phyloP scores from a whole-genome alignment of 257 asterid genomes.

The Solanum pinnatisectum region DNA sequence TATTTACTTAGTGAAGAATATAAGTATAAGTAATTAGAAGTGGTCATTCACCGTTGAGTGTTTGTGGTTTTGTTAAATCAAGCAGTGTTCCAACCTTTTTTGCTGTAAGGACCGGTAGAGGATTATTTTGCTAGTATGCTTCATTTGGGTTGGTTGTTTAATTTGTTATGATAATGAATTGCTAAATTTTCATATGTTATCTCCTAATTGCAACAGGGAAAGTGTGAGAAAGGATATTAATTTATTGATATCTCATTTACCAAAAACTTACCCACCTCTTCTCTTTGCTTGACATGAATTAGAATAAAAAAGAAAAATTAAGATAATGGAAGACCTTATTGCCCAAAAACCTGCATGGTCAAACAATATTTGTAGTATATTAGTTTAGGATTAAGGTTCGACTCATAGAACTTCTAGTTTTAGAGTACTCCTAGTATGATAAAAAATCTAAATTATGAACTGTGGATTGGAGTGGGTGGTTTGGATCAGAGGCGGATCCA shows the following conservation, averaged over 20 bases:
- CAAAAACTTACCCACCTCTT: background rate
- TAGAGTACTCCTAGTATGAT: background rate
- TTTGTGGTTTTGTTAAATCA: background rate
- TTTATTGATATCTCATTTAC: background rate
- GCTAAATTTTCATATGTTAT: background rate
- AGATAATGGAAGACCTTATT: background rate
- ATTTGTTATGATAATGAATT: background rate
- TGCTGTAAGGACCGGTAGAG: background rate
- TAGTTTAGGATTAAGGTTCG: background rate
- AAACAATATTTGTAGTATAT: background rate
- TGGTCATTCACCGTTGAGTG: background rate
- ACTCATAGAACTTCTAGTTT: background rate
- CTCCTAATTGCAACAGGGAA: background rate
- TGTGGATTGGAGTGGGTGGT: background rate
- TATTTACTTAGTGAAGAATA: background rate
- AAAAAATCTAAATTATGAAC: background rate
- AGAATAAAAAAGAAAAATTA: background rate
- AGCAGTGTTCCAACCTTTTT: background rate
- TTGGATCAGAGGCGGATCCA: background rate
- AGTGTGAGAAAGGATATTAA: background rate
- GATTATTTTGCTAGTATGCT: background rate
- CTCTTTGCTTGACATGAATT: background rate
- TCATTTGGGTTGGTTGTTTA: background rate
- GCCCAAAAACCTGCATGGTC: background rate
- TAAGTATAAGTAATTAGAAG: background rate